Percentiles rank a stretch among this genome's conserved stretches.
Conservation (phyloP, 352 stramenopile species). For the Phytophthora cryptogea region DNA sequence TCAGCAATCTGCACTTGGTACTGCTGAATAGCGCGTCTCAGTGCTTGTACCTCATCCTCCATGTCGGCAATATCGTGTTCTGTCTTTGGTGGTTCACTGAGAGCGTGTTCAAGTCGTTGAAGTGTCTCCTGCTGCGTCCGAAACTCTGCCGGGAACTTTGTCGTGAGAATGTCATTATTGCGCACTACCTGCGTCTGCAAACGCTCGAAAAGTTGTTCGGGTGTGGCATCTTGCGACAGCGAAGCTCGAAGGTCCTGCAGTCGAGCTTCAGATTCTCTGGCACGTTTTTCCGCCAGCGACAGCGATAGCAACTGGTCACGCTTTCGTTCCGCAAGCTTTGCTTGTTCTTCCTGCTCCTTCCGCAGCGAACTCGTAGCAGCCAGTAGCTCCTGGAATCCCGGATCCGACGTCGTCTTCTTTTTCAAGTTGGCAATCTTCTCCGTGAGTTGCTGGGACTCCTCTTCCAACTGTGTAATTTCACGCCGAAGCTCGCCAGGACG, state of each 20-base stretch:
- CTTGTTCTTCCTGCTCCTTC: conserved; percentile 94
- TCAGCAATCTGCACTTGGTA: conserved; percentile 80
- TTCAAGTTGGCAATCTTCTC: conserved; percentile 92
- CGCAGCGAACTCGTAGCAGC: conserved; percentile 90
- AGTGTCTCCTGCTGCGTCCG: conserved; percentile 74
- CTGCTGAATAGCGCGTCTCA: conserved; percentile 65
- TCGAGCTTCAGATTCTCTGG: conserved; percentile 71
- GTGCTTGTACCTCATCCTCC: conserved; percentile 76
- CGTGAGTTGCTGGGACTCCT: conserved; percentile 89
- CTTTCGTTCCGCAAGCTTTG: conserved; percentile 89
- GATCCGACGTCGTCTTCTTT: conserved; percentile 76
- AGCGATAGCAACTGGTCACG: conserved; percentile 89
- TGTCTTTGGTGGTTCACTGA: conserved; percentile 81
- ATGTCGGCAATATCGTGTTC: conserved; percentile 89
- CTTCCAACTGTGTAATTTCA: conserved; percentile 92
- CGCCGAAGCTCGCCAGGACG: conserved; percentile 83
- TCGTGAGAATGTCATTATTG: conserved; percentile 68
- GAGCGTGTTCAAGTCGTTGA: conserved; percentile 67
- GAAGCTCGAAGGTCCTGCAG: conserved; percentile 76
- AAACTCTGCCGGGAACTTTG: conserved; percentile 83
- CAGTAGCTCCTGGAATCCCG: conserved; percentile 87
- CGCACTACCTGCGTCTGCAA: conserved; percentile 77
- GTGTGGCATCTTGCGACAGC: conserved; percentile 72
- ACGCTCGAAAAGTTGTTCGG: conserved; percentile 90
- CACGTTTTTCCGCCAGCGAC: conserved; percentile 81